Evolutionary conservation across 2,329 filamentous ascomycete species (phyloP).

Genomic region (Alternaria ethzedia): DNA sequence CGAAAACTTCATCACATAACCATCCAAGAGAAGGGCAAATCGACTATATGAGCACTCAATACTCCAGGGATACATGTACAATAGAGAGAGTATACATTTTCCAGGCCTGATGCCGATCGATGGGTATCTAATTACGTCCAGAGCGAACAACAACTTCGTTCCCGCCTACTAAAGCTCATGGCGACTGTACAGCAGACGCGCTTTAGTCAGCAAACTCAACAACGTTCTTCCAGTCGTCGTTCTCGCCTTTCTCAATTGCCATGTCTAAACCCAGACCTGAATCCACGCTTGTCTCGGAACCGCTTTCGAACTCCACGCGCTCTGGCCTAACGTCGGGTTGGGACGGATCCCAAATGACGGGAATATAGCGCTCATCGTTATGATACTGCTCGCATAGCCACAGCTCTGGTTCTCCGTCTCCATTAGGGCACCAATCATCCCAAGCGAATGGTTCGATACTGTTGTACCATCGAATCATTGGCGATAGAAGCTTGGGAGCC

Average conservation of each 20-base stretch:
- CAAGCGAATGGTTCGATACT: background rate
- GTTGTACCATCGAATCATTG: background rate
- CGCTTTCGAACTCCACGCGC: background rate
- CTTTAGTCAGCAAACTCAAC: fast-evolving
- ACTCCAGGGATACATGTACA: background rate
- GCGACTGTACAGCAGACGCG: no score
- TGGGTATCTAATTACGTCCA: background rate
- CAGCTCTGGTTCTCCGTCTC: background rate
- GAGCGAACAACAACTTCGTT: background rate
- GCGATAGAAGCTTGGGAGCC: background rate
- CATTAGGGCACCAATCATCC: background rate
- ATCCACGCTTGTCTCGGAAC: background rate
- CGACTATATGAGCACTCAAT: background rate
- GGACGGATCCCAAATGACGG: slow-evolving; percentile 1
- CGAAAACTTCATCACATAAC: background rate
- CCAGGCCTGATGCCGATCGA: background rate
- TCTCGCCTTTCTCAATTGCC: background rate
- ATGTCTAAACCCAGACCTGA: background rate
- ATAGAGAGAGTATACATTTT: background rate
- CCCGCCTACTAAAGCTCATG: background rate
- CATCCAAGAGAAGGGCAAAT: background rate
- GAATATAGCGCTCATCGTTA: slow-evolving; percentile 2
- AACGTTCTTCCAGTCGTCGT: fast-evolving
- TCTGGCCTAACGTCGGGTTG: background rate
- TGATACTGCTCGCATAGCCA: slow-evolving; percentile 7